These are phyloP conservation scores for Echria macrotheca DNA, from an alignment of 495 filamentous ascomycete species.

Conservation along the genomic window DNA sequence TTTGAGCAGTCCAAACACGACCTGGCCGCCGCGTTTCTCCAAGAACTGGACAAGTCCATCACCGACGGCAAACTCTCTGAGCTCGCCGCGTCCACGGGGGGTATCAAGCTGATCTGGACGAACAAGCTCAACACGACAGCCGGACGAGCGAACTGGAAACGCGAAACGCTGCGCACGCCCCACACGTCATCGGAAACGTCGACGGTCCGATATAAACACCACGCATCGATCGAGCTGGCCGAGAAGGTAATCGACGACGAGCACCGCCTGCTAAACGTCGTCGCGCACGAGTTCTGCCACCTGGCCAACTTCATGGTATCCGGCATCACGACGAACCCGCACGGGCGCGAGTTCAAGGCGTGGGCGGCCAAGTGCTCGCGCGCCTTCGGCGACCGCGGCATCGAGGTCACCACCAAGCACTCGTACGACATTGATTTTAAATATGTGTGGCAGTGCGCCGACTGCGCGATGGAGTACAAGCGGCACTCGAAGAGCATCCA, in stretches of 20 bases:
- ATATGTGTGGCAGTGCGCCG: constrained; percentile 78
- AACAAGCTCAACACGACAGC: constrained; percentile 83
- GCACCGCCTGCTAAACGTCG: constrained; percentile 72
- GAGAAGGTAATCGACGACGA: constrained; percentile 77
- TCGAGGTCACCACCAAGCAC: constrained; percentile 83
- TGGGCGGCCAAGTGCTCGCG: constrained; percentile 47
- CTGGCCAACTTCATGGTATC: constrained; percentile 81
- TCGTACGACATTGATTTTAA: constrained; percentile 82
- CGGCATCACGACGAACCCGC: constrained; percentile 60
- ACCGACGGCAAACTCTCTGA: constrained; percentile 54
- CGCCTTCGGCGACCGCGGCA: constrained; percentile 42
- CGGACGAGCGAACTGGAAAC: constrained; percentile 77
- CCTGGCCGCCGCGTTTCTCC: constrained; percentile 64
- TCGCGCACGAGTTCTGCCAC: constrained; percentile 96
- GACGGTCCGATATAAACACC: constrained; percentile 43
- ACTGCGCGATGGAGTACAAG: constrained; percentile 62
- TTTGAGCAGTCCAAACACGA: constrained; percentile 63
- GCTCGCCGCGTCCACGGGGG: constrained; percentile 62
- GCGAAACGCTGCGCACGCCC: constrained; percentile 44
- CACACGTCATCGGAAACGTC: constrained; percentile 3
- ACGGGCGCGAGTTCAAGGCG: constrained; percentile 76
- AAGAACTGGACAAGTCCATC: constrained; percentile 65
- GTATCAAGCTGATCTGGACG: constrained; percentile 74
- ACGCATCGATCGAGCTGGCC: constrained; percentile 80
- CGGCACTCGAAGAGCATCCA: constrained; percentile 83